phyloP scores from a whole-genome alignment of 2,329 filamentous ascomycete genomes.

The Calonectria hongkongensis region DNA sequence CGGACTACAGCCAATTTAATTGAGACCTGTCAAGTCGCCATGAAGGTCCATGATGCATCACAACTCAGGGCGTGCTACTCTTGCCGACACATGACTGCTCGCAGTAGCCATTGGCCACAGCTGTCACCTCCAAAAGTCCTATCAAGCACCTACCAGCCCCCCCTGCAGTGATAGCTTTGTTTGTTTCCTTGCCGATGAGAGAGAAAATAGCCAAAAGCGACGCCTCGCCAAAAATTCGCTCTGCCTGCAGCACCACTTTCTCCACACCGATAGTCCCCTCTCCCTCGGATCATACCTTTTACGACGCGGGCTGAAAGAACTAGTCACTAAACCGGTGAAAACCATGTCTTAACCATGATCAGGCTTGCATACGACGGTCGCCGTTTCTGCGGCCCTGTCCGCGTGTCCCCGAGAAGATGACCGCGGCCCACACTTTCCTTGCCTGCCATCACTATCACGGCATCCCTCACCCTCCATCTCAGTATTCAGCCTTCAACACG shows the following conservation, averaged over 20 bases:
- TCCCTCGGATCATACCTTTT: conserved; percentile 17
- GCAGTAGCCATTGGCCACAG: conserved; percentile 26
- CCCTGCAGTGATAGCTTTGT: conserved; percentile 11
- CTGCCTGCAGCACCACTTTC: conserved; percentile 28
- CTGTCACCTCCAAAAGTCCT: neutral
- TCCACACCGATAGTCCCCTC: conserved; percentile 36
- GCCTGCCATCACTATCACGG: conserved; percentile 33
- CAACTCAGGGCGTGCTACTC: conserved; percentile 9
- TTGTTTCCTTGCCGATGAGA: neutral
- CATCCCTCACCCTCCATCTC: conserved; percentile 36
- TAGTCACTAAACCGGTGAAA: conserved; percentile 2
- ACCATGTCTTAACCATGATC: conserved; percentile 43
- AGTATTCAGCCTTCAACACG: conserved; percentile 46
- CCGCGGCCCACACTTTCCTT: conserved; percentile 30
- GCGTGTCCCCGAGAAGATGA: conserved; percentile 48
- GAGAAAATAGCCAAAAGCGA: conserved; percentile 16
- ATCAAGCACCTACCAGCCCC: conserved; percentile 20
- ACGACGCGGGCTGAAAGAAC: neutral
- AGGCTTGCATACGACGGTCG: conserved; percentile 41
- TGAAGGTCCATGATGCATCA: conserved; percentile 4
- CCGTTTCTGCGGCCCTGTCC: conserved; percentile 54
- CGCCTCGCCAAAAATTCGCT: conserved; percentile 30
- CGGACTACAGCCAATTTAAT: conserved; percentile 14
- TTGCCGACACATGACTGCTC: conserved; percentile 14
- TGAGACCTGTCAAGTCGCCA: conserved; percentile 19